A percentile compares a stretch with the other conserved stretches of the same genome.
These are phyloP conservation scores for Penicillium pulvis DNA, from an alignment of 495 filamentous ascomycete species.

Conservation along the genomic window DNA sequence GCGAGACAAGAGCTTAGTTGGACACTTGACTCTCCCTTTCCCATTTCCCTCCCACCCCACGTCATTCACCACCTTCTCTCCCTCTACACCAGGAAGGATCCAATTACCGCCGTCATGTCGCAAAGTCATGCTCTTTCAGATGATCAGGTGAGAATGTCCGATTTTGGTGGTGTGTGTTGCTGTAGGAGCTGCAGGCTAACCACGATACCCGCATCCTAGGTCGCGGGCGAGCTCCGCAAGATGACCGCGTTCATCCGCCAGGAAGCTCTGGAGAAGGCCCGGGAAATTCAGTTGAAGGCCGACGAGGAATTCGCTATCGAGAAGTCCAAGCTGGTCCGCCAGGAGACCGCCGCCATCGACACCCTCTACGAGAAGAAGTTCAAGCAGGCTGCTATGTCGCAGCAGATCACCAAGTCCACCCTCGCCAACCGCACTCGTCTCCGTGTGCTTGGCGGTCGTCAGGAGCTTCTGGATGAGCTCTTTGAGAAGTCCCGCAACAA, in stretches of 20 bases:
- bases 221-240: conserved; percentile 94
- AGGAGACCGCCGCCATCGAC: conserved; percentile 93
- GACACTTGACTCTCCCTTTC: conserved; percentile 23
- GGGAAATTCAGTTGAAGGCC: conserved; percentile 95
- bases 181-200: conserved; percentile 15
- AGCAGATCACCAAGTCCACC: conserved; percentile 95
- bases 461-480: conserved; percentile 89
- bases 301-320: conserved; percentile 98
- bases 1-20: conserved; percentile 29
- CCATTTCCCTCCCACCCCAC: conserved; percentile 21
- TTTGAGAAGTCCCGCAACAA: conserved; percentile 76
- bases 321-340: conserved; percentile 95
- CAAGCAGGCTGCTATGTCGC: conserved; percentile 94
- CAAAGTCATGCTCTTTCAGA: conserved; percentile 91
- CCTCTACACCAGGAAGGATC: conserved; percentile 10
- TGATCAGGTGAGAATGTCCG: conserved; percentile 67
- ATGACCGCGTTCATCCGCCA: conserved; percentile 99
- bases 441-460: conserved; percentile 78
- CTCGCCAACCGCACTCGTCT: conserved; percentile 93
- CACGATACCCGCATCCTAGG: conserved; percentile 50
- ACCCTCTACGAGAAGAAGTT: conserved; percentile 92
- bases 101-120: conserved; percentile 67
- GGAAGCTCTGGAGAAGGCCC: conserved; percentile 94
- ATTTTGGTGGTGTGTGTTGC: conserved; percentile 1
- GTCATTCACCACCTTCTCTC: conserved; percentile 19